Conservation (phyloP, 2,329 filamentous ascomycete genomes). For the Ophiostoma quercus region DNA sequence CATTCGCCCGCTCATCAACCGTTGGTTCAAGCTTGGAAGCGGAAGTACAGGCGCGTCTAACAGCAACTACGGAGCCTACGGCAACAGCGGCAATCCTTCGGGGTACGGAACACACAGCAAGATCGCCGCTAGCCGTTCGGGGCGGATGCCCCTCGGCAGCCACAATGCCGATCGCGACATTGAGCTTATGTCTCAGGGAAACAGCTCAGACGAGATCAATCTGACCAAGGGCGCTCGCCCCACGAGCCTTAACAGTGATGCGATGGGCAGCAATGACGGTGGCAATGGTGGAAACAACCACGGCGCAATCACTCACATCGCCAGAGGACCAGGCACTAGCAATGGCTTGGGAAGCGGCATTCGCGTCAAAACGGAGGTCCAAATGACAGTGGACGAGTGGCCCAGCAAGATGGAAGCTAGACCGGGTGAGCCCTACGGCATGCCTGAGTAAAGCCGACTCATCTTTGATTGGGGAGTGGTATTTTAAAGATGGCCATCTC, state of each 20-base stretch:
- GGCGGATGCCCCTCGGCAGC: conserved; percentile 22
- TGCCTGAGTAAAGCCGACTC: conserved; percentile 11
- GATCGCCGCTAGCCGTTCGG: conserved; percentile 19
- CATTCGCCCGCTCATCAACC: conserved; percentile 21
- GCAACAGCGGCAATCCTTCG: background rate
- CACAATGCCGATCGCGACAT: conserved; percentile 22
- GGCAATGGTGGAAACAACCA: background rate
- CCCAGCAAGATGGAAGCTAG: background rate
- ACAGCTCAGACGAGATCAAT: conserved; percentile 24
- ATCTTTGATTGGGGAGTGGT: background rate
- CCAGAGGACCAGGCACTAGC: background rate
- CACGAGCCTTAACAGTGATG: conserved; percentile 16
- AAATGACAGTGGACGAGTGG: conserved; percentile 23
- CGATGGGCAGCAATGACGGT: conserved; percentile 10
- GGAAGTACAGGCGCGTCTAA: conserved; percentile 16
- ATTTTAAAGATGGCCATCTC: background rate
- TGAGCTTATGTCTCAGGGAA: conserved; percentile 25
- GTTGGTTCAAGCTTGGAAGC: conserved; percentile 20
- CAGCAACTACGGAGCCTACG: conserved; percentile 16
- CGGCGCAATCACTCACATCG: background rate
- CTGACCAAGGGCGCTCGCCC: conserved; percentile 23
- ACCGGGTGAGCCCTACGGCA: conserved; percentile 14
- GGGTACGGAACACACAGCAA: conserved; percentile 24
- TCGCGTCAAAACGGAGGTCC: conserved; percentile 23
- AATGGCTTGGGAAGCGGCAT: conserved; percentile 18